Evolutionary conservation across 371 early-diverging fungal species (phyloP), one percentile per base, ranked within the genome.

Genomic region (Mortierella sp.): DNA sequence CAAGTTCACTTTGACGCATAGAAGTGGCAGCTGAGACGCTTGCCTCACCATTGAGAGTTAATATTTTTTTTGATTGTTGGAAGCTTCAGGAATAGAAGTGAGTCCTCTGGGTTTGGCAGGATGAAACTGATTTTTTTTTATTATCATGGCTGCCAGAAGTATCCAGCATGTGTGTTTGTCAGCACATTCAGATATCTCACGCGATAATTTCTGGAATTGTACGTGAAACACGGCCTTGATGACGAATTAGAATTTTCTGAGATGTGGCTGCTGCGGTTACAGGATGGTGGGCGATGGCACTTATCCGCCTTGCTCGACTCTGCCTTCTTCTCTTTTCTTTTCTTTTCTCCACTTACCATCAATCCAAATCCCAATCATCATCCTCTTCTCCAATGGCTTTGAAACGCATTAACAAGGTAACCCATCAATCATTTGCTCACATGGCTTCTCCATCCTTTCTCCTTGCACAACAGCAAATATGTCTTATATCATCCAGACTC

Each of bases 371-470:
- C 73, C 61, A 63, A 22, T 68, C 68, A 49, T 54, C 69, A 58
- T 49, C 64, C 81, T 62, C 40, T 39, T 60, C 40, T 62, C 64
- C 68, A 84, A 96, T 96, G 96, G 95, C 96, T 84, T 88, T 96
- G 72, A 96, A 96, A 89, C 93, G 97, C 84, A 96, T 96, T 88
- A 94, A 93, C 90, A 96, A 96, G 95, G 96, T 94, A 89, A 67
- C 84, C 43, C 30, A 37, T 60, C 32, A 37, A 32, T 60, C 61
- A 60, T 60, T 60, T 39, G 9, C 24, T 60, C 24, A n/a, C 10
- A 37, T 60, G 35, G 28, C 35, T 22, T 60, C 11, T 35, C 61
- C 37, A 43, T 35, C 60, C 60, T 32, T 32, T 26, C 28, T 26
- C 47, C 49, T 61, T 35, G 32, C 43, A 43, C 43, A 40, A 16